Base-by-base conservation (phyloP, 306 rosid species). In the Benincasa hispida region DNA sequence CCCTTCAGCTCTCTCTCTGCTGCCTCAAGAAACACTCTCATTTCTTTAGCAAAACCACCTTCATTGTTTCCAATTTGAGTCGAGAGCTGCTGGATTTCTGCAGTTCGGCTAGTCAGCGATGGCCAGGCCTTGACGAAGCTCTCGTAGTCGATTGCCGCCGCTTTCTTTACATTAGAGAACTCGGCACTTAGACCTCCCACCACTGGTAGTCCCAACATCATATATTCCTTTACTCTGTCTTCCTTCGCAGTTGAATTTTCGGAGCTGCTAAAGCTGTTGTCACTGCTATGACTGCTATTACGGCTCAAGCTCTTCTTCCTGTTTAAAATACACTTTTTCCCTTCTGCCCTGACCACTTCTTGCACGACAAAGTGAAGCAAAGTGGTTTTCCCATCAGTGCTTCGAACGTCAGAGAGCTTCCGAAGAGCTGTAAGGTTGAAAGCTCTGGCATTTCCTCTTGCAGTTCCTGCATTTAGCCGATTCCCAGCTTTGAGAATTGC, bases 401-500 rank as follows among this genome's bases (percentile, higher is more conserved):
- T 90, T 82, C 85, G 86, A 28, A 95, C 99, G 78, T 95, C 98
- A 2, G 97, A 89, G 45, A 95, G 99, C 76, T 92, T 95, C 57
- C 93, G 85, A 1, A 95, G 85, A 81, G 99, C 84, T 67, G 75
- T 82, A 81, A 95, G 90, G 81, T 90, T 86, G 84, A 95, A 95
- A 63, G 99, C 99, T 79, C 90, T 91, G 32, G 99, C 99, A 82
- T 95, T 90, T 21, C 99, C 99, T 79, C 99, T 80, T 0, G 91
- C 78, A 67, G 99, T 95, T 42, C 98, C 99, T 0, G 98, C 98
- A 79, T 95, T 95, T 96, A 95, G 87, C 5, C 97, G 88, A 72
- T 95, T 95, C 35, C 98, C 99, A 6, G 99, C 93, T 79, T 95
- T 95, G 55, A 95, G 98, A 19, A 92, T 86, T 27, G 98, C 99